Base-by-base conservation (phyloP, 257 asterid species). In the Solanum habrochaites region DNA sequence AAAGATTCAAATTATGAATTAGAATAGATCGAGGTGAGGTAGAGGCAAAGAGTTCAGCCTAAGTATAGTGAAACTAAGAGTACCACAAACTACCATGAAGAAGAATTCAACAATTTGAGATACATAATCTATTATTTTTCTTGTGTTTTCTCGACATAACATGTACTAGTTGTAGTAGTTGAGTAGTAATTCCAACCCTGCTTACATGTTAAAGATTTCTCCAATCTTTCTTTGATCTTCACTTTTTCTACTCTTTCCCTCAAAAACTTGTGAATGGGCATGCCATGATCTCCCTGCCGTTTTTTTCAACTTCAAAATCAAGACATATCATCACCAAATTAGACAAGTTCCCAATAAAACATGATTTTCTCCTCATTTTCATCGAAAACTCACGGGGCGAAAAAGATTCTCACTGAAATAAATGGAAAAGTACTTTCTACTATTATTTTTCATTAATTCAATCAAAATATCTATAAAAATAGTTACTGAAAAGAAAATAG, bases 161-260 rank as follows among this genome's bases (percentile, higher is more conserved):
- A 82, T 32, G 47, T 3, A 49, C 45, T 56, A 11, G 5, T 4
- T 32, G 39, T 64, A 2, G 20, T 4, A 6, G 52, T 23, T 35
- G 86, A 83, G 78, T 92, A 89, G 82, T 92, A 90, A 35, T 91
- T 91, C 93, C 93, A 89, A 39, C 93, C 93, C 3, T 37, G 77
- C 40, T 47, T 86, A 35, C 81, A 78, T 18, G 9, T 11, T 10
- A 90, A 86, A 39, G 93, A 88, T 47, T 90, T 91, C 35, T 91
- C 94, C 23, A 93, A 82, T 74, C 90, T 86, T 88, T 93, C 95
- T 85, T 86, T 92, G 0, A 62, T 89, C 87, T 85, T 89, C n/a
- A 93, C 86, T 29, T 88, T 90, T 67, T 89, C 92, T 71, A 94
- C 89, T 62, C 94, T 94, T 81, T 86, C 88, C 89, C 88, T 91